Percentiles rank a stretch among this genome's conserved stretches.
phyloP scores from a whole-genome alignment of 2,329 filamentous ascomycete genomes.

The Trichocomaceae sp. region DNA sequence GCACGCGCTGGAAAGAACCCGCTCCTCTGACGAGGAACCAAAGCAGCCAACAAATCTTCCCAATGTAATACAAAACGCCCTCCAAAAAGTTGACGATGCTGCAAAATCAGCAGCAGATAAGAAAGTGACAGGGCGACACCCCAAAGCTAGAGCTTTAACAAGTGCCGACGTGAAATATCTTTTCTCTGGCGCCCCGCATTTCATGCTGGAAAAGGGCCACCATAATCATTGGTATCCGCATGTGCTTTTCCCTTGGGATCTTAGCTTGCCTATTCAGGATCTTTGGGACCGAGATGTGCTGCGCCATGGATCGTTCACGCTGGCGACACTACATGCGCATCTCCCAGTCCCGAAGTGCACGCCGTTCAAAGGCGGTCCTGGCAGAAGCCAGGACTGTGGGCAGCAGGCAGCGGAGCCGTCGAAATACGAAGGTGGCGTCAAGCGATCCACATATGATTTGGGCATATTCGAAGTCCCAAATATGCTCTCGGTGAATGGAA shows the following conservation, averaged over 20 bases:
- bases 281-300: conserved; percentile 36
- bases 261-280: conserved; percentile 33
- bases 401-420: conserved; percentile 19
- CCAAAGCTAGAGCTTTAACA: conserved; percentile 16
- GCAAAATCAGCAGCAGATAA: background rate
- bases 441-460: conserved; percentile 37
- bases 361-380: conserved; percentile 17
- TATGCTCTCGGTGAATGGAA: conserved; percentile 42
- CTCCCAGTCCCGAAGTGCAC: conserved; percentile 32
- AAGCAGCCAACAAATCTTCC: conserved; percentile 24
- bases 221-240: conserved; percentile 37
- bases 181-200: conserved; percentile 40
- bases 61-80: conserved; percentile 21
- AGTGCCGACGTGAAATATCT: conserved; percentile 36
- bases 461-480: conserved; percentile 44
- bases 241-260: conserved; percentile 40
- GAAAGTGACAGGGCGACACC: background rate
- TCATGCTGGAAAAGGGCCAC: conserved; percentile 38
- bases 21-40: conserved; percentile 19
- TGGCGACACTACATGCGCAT: conserved; percentile 40
- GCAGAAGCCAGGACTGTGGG: conserved; percentile 14
- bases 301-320: conserved; percentile 35
- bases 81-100: conserved; percentile 8
- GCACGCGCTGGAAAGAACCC: conserved; percentile 6
- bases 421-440: conserved; percentile 19